phyloP scores from a whole-genome alignment of 2,329 filamentous ascomycete genomes.

The Epicoccum sorghinum region DNA sequence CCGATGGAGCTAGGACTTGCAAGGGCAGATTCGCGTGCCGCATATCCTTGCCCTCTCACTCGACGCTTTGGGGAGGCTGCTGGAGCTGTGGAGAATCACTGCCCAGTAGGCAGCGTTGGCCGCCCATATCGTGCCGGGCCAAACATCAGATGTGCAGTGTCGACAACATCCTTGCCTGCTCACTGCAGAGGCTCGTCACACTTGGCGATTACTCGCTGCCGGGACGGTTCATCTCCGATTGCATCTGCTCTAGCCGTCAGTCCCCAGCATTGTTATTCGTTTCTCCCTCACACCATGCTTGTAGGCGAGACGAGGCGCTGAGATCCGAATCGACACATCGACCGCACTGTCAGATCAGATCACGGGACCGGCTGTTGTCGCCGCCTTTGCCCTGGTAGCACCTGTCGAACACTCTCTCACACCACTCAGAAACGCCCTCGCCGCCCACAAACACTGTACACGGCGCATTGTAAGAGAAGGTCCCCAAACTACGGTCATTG shows the following conservation, averaged over 20 bases:
- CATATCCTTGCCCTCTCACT: conserved; percentile 27
- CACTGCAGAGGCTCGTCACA: conserved; percentile 20
- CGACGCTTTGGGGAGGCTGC: conserved; percentile 19
- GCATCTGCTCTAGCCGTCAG: conserved; percentile 37
- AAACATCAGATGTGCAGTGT: conserved; percentile 18
- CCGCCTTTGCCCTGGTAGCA: conserved; percentile 33
- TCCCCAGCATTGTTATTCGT: conserved; percentile 17
- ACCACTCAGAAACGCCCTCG: conserved; percentile 17
- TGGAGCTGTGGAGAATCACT: conserved; percentile 19
- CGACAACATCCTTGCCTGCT: conserved; percentile 14
- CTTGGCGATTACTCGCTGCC: conserved; percentile 29
- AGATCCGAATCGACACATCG: conserved; percentile 24
- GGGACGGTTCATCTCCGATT: conserved; percentile 48
- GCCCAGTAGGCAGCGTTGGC: conserved; percentile 17
- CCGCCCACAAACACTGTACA: conserved; percentile 12
- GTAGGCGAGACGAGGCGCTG: conserved; percentile 28
- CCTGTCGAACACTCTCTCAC: conserved; percentile 27
- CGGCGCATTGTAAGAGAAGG: conserved; percentile 26
- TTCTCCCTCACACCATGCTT: conserved; percentile 36
- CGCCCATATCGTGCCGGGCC: conserved; percentile 13
- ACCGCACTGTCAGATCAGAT: conserved; percentile 26
- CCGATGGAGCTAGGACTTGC: conserved; percentile 29
- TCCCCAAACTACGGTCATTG: conserved; percentile 14
- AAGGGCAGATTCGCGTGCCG: conserved; percentile 29
- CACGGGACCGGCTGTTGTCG: conserved; percentile 35